Base-by-base conservation (phyloP, 495 filamentous ascomycete genomes). In the Geoglossum glabrum region DNA sequence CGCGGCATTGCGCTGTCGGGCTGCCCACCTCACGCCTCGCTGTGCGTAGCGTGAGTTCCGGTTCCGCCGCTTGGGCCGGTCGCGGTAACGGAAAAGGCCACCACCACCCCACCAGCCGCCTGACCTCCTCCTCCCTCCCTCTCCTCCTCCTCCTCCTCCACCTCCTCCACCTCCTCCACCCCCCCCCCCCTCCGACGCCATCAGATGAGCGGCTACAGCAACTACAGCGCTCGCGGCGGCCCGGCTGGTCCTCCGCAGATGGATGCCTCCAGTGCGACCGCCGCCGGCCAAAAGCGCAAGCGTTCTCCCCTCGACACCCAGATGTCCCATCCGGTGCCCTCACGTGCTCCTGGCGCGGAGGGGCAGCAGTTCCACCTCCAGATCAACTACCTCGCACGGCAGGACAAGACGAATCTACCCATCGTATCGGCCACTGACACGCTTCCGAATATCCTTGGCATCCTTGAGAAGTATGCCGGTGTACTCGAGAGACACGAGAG, bases 401-500 rank as follows among this genome's bases (percentile, higher is more conserved):
- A 82, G 54, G 77, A 76, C 55, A 70, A 74, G 1, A 75, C 79
- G 36, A 78, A 80, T 62, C 73, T 84, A 0, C 79, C 81, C 28
- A 73, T 83, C 40, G 74, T 84, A 59, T 75, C 76, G 38, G 66
- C 69, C 56, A 75, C 82, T 26, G 80, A 83, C 61, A 74, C 69
- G 36, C 75, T 84, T 60, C 76, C 81, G 43, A 72, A 73, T 57
- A 77, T 83, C 50, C 71, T 90, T 28, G 70, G 75, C 36, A 73
- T 88, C 58, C 79, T 94, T 62, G 75, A 76, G 63, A 80, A 88
- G 63, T 94, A 92, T 66, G 84, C 86, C 60, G 86, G 83, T 47
- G 85, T 93, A 21, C 73, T 94, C 23, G 83, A 86, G 59, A 79
- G 87, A 34, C 84, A 90, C 65, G 87, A 94, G 69, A 87, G 83